Evolutionary conservation across 306 rosid genomes (phyloP).

Genomic region (Cucurbita argyrosperma): DNA sequence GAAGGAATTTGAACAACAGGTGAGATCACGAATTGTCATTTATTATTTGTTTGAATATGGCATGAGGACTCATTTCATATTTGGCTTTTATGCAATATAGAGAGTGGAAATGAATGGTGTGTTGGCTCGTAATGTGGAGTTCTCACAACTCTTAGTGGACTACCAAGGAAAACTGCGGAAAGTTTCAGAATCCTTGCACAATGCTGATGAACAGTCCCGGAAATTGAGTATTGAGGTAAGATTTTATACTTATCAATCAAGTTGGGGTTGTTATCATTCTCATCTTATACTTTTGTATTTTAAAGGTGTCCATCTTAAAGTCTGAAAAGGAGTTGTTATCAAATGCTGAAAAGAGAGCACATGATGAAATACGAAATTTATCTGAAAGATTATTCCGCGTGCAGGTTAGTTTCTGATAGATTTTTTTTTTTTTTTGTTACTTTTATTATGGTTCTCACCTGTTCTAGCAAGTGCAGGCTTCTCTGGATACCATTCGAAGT

Average conservation of each 20-base stretch:
- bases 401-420: slow-evolving; percentile 42
- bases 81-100: slow-evolving; percentile 21
- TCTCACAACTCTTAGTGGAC: slow-evolving; percentile 68
- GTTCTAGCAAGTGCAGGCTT: slow-evolving; percentile 37
- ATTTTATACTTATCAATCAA: neutral
- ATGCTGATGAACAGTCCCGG: slow-evolving; percentile 55
- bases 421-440: neutral
- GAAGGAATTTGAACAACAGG: slow-evolving; percentile 79
- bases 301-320: slow-evolving; percentile 56
- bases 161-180: slow-evolving; percentile 78
- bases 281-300: neutral
- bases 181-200: slow-evolving; percentile 59
- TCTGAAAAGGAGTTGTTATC: slow-evolving; percentile 65
- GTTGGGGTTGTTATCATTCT: neutral
- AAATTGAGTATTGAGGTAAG: slow-evolving; percentile 75
- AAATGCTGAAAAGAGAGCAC: slow-evolving; percentile 90
- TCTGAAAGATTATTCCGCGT: slow-evolving; percentile 72
- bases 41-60: neutral
- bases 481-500: slow-evolving; percentile 70
- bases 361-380: slow-evolving; percentile 57
- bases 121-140: slow-evolving; percentile 71
- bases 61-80: neutral
- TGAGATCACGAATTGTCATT: neutral
- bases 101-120: slow-evolving; percentile 53
- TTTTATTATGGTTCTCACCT: neutral